phyloP scores from a whole-genome alignment of 2,329 filamentous ascomycete genomes.

The Phyllosticta citriasiana region DNA sequence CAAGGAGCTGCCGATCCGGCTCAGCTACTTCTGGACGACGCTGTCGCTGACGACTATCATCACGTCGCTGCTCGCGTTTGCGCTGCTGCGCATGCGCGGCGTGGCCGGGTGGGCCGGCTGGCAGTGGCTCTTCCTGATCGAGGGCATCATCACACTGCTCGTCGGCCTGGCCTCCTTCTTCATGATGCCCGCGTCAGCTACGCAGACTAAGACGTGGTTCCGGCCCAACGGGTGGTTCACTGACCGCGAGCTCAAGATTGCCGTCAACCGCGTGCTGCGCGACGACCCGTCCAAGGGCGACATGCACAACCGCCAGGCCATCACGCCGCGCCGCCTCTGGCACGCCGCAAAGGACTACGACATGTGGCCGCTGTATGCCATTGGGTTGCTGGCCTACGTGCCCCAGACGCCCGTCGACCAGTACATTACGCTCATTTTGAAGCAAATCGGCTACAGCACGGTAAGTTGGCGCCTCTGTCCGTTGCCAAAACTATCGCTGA shows the following conservation, averaged over 20 bases:
- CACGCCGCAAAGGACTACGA: conserved; percentile 22
- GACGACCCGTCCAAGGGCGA: conserved; percentile 47
- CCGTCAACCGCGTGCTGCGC: conserved; percentile 51
- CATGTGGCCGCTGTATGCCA: conserved; percentile 24
- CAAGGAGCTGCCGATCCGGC: conserved; percentile 31
- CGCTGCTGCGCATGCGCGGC: conserved; percentile 33
- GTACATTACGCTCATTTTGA: conserved; percentile 47
- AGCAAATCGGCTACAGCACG: conserved; percentile 47
- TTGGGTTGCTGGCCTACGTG: conserved; percentile 33
- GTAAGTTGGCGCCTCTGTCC: not conserved
- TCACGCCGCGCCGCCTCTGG: conserved; percentile 15
- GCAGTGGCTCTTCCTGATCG: conserved; percentile 47
- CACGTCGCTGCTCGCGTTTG: conserved; percentile 29
- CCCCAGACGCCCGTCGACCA: conserved; percentile 40
- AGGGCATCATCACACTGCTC: conserved; percentile 43
- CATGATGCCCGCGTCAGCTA: conserved; percentile 41
- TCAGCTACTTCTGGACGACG: conserved; percentile 35
- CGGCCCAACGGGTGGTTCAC: conserved; percentile 53
- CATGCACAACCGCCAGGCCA: conserved; percentile 37
- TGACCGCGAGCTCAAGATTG: conserved; percentile 51
- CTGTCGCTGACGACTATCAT: conserved; percentile 27
- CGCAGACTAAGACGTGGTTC: conserved; percentile 46
- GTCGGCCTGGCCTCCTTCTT: conserved; percentile 46
- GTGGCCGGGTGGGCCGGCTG: conserved; percentile 33
- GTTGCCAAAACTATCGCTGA: not conserved